Base-by-base conservation (phyloP, 2,329 filamentous ascomycete species). In the Daldinia sp. region DNA sequence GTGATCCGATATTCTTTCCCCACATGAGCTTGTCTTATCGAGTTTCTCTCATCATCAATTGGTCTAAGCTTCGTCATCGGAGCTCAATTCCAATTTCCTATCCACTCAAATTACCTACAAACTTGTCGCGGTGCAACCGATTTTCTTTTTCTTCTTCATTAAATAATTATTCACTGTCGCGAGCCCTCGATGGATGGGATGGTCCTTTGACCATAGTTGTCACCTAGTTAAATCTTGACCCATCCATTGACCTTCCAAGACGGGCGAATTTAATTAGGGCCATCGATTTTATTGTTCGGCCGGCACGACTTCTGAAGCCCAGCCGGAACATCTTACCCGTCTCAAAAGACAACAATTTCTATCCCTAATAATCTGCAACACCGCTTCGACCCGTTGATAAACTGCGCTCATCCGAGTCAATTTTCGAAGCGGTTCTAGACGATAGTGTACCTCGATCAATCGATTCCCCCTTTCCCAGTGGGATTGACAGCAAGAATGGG, bases 401-500 rank as follows among this genome's bases (percentile, higher is more conserved):
- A 23, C 18, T 35, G 39, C 42, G n/a, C 48, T 44, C 23, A 23
- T 50, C 20, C 51, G 26, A 60, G 20, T 48, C 48, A 12, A 46
- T 20, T 48, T 48, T 56, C 18, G 30, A 60, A 41, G 41, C 57
- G 23, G n/a, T 23, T 20, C 20, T 26, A 23, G 28, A 63, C n/a
- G 15, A 9, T 39, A 54, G 13, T 20, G 13, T 51, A 3, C n/a
- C 12, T 56, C 51, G 9, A 51, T 33, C 39, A 10, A 42, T 51
- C 63, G 46, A 46, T 33, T 57, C 60, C 55, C 26, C 41, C 50
- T 30, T 28, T 35, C 33, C 20, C 20, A 42, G 42, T 15, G 18
- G 20, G 56, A 18, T 33, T 57, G 23, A 26, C 66, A 56, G 65
- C 37, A 75, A 75, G 70, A 62, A 72, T 77, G 72, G 65, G 63